A percentile compares a stretch with the other conserved stretches of the same genome.
These are phyloP conservation scores for Trichopus zeylanicus DNA, from an alignment of 116 monocot genomes.

Conservation along the genomic window DNA sequence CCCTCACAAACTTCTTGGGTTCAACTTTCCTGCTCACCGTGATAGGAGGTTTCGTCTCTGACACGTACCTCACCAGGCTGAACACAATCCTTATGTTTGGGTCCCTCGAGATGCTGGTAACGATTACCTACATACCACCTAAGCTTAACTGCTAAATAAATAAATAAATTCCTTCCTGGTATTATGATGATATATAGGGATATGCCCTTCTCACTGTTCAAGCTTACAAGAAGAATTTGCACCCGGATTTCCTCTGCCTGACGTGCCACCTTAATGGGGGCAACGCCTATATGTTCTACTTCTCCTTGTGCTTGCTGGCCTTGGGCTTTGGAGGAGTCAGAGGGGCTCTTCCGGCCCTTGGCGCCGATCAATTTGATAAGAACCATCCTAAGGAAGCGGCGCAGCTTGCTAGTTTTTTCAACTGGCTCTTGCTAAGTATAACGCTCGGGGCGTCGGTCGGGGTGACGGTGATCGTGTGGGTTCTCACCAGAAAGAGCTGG, in stretches of 20 bases:
- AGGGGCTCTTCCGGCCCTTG: slow-evolving; percentile 14
- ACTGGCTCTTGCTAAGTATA: slow-evolving; percentile 21
- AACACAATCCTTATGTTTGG: slow-evolving; percentile 21
- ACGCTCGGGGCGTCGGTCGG: slow-evolving; percentile 11
- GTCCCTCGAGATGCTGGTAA: slow-evolving; percentile 15
- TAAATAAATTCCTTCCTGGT: neutral
- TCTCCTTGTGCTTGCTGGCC: slow-evolving; percentile 9
- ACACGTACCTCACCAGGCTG: slow-evolving; percentile 26
- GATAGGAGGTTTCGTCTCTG: slow-evolving; percentile 20
- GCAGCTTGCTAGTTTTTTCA: slow-evolving; percentile 28
- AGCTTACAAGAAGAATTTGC: slow-evolving; percentile 11
- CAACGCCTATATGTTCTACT: slow-evolving; percentile 5
- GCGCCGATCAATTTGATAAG: slow-evolving; percentile 37
- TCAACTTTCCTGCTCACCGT: slow-evolving; percentile 16
- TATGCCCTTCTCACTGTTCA: slow-evolving; percentile 20
- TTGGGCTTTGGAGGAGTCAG: slow-evolving; percentile 20
- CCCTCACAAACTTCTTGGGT: slow-evolving; percentile 21
- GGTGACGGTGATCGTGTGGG: slow-evolving; percentile 30
- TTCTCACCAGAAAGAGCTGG: slow-evolving; percentile 7
- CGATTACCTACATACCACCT: neutral
- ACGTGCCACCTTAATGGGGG: slow-evolving; percentile 13
- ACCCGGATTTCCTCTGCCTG: neutral
- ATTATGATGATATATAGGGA: slow-evolving; percentile 1
- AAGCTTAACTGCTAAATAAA: neutral
- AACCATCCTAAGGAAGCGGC: slow-evolving; percentile 6